Base-by-base conservation (phyloP, 345 rosid species). In the Populus euphratica region DNA sequence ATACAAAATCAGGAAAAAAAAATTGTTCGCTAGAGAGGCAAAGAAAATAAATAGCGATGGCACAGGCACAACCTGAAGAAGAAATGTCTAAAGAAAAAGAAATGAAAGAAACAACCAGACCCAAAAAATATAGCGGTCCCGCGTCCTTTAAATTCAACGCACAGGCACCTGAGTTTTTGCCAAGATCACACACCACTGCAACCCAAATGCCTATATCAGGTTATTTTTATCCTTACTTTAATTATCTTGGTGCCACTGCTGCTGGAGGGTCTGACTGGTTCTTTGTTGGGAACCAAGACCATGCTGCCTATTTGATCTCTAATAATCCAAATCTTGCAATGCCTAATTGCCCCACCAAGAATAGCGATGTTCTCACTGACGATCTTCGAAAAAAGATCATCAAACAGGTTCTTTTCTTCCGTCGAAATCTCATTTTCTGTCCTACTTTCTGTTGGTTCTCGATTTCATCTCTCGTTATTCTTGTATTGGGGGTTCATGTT, bases 141-240 rank as follows among this genome's bases (percentile, higher is more conserved):
- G 73, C 74, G 31, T 21, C 93, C n/a, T 96, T 96, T 89, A 94
- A 89, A 83, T 93, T 96, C 88, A 96, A 96, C 74, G 99, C 89
- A 1, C 93, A 90, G 27, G 98, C 98, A 8, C 95, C 98, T 1
- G 99, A 96, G 41, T 96, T 96, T 47, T 90, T 93, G 17, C 98
- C 98, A 1, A 84, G 88, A 84, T 88, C 94, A 20, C 91, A 84
- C 14, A 5, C 81, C 25, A 23, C 63, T 17, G 25, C 66, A 35
- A 31, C 85, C 67, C 88, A 87, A 63, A 72, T 82, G 81, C 86
- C 88, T 0, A 54, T 90, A 41, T 87, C 96, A 12, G 93, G 94
- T 21, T 91, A 87, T 84, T 88, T 86, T 65, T 91, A 87, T 66
- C 97, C 98, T 12, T 91, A 86, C 39, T 87, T 88, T 50, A 89